Percentiles rank a stretch among this genome's conserved stretches.
phyloP scores from a whole-genome alignment of 2,329 filamentous ascomycete species.

The Scedosporium boydii region DNA sequence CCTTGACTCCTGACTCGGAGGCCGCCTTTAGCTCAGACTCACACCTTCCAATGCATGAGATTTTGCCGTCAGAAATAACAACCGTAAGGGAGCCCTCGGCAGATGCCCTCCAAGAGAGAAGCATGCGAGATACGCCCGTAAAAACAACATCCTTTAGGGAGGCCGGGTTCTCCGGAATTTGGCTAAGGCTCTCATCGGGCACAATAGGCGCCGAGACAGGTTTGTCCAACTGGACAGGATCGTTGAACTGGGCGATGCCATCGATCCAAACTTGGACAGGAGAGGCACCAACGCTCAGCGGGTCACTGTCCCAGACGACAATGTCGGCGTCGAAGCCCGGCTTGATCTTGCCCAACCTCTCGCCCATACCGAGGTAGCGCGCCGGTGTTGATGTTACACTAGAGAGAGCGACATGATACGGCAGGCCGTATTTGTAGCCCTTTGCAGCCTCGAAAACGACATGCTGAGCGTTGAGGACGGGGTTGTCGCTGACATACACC shows the following conservation, averaged over 20 bases:
- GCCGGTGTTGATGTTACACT: slow-evolving; percentile 50
- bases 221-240: slow-evolving; percentile 45
- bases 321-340: slow-evolving; percentile 52
- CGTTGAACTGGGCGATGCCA: slow-evolving; percentile 45
- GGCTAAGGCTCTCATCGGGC: slow-evolving; percentile 28
- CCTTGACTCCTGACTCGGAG: neutral
- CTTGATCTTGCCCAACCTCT: slow-evolving; percentile 52
- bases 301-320: slow-evolving; percentile 54
- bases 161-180: slow-evolving; percentile 30
- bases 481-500: slow-evolving; percentile 63
- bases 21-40: slow-evolving; percentile 24
- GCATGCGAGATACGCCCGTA: slow-evolving; percentile 36
- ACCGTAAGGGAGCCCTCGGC: slow-evolving; percentile 30
- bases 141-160: slow-evolving; percentile 37
- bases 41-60: slow-evolving; percentile 49
- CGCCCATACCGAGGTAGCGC: slow-evolving; percentile 44
- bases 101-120: slow-evolving; percentile 9
- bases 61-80: slow-evolving; percentile 40
- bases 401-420: slow-evolving; percentile 49
- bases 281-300: slow-evolving; percentile 47
- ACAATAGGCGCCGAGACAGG: slow-evolving; percentile 27
- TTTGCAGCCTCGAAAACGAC: slow-evolving; percentile 57
- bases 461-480: slow-evolving; percentile 60
- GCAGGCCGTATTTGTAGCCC: slow-evolving; percentile 48
- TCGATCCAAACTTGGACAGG: slow-evolving; percentile 57